phyloP scores from a whole-genome alignment of 106 monocot genomes.

The Iris macrosiphon region DNA sequence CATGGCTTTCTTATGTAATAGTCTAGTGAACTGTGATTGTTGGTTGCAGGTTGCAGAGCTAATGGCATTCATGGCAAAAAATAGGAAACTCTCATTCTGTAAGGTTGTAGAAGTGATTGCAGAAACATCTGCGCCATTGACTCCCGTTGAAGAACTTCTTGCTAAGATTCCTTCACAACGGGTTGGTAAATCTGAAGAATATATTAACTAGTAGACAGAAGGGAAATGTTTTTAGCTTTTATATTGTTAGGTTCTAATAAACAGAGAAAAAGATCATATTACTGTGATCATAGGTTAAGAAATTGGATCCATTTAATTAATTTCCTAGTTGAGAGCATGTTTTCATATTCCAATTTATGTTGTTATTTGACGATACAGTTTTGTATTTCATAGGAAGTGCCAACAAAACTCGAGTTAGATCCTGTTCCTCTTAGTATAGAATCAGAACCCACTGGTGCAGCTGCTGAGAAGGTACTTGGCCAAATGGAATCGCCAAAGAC shows the following conservation, averaged over 20 bases:
- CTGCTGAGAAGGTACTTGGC: constrained; percentile 7
- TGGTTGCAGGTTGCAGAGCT: constrained; percentile 75
- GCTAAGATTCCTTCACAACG: constrained; percentile 57
- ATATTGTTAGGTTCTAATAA: not conserved
- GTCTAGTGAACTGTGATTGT: too few species aligned
- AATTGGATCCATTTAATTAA: too few species aligned
- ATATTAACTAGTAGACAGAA: not conserved
- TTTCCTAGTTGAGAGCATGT: too few species aligned
- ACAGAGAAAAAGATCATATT: not conserved
- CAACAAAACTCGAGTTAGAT: constrained; percentile 15
- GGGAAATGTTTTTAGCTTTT: not conserved
- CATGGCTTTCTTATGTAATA: too few species aligned
- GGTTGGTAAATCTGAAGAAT: constrained; percentile 24
- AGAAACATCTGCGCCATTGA: constrained; percentile 74
- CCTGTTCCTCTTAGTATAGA: constrained; percentile 5
- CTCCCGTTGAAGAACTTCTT: constrained; percentile 75
- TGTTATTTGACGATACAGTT: not conserved
- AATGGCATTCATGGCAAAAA: constrained; percentile 81
- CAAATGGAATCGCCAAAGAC: constrained; percentile 13
- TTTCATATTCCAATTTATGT: too few species aligned
- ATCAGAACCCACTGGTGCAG: constrained; percentile 8
- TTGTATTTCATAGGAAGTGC: constrained; percentile 24
- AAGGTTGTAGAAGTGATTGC: constrained; percentile 93
- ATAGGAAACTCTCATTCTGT: constrained; percentile 63
- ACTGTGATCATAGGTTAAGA: too few species aligned